Evolutionary conservation across 345 rosid genomes (phyloP).

Genomic region (Aegle marmelos): DNA sequence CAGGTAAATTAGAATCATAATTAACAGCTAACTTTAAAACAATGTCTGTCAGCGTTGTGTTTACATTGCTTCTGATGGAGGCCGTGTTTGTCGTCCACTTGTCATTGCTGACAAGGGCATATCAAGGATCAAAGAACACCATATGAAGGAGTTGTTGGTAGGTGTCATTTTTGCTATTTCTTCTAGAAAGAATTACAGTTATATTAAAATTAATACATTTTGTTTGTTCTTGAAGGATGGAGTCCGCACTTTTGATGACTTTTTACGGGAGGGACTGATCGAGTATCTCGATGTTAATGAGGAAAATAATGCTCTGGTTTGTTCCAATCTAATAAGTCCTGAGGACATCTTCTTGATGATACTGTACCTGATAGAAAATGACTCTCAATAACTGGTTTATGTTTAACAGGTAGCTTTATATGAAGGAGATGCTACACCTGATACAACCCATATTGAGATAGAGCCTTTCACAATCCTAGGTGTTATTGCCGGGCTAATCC

Average conservation of each 20-base stretch:
- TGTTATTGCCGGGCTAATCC: conserved; percentile 92
- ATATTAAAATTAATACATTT: conserved; percentile 20
- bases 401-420: conserved; percentile 77
- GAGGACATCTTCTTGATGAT: background rate
- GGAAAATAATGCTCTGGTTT: conserved; percentile 93
- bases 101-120: conserved; percentile 92
- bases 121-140: conserved; percentile 83
- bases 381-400: conserved; percentile 16
- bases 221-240: conserved; percentile 58
- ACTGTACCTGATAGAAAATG: conserved; percentile 3
- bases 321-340: conserved; percentile 21
- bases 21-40: conserved; percentile 17
- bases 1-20: conserved; percentile 1
- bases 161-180: conserved; percentile 22
- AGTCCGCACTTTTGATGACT: conserved; percentile 80
- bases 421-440: conserved; percentile 69
- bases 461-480: conserved; percentile 98
- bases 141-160: conserved; percentile 89
- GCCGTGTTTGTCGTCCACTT: conserved; percentile 97
- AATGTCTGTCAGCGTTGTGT: conserved; percentile 60
- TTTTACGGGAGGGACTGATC: conserved; percentile 78
- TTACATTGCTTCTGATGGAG: conserved; percentile 97
- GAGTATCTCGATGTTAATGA: conserved; percentile 98
- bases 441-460: conserved; percentile 90
- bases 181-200: conserved; percentile 9